Conservation (phyloP, 805 yeast species). For the Kodamaea laetipori region DNA sequence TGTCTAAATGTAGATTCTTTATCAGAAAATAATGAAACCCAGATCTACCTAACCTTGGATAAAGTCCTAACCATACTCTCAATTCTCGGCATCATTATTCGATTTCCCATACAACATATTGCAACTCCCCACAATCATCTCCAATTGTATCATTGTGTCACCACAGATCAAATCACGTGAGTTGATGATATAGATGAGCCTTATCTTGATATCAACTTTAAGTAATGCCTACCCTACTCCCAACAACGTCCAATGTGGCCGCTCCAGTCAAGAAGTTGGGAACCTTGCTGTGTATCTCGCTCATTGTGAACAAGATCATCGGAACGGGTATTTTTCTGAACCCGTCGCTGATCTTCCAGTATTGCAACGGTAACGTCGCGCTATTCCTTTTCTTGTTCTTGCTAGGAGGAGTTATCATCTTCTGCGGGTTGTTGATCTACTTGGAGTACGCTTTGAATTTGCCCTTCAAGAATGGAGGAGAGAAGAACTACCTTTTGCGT, state of each 20-base stretch:
- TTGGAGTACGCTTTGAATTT: conserved; percentile 42
- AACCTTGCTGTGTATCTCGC: conserved; percentile 38
- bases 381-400: conserved; percentile 36
- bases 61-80: too few relatives aligned
- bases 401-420: conserved; percentile 39
- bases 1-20: too few relatives aligned
- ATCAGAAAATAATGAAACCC: too few relatives aligned
- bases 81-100: too few relatives aligned
- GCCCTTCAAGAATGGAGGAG: conserved; percentile 47
- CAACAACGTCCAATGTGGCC: background rate
- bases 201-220: too few relatives aligned
- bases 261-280: conserved; percentile 20
- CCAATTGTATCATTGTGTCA: too few relatives aligned
- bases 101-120: too few relatives aligned
- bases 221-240: too few relatives aligned
- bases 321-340: conserved; percentile 47
- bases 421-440: conserved; percentile 43
- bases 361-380: conserved; percentile 40
- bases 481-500: conserved; percentile 41
- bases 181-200: background rate
- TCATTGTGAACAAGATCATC: conserved; percentile 45
- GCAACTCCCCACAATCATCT: too few relatives aligned
- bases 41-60: too few relatives aligned
- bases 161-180: conserved; percentile 6
- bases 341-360: conserved; percentile 43